phyloP scores from a whole-genome alignment of 345 rosid species.

The Citrus glauca region DNA sequence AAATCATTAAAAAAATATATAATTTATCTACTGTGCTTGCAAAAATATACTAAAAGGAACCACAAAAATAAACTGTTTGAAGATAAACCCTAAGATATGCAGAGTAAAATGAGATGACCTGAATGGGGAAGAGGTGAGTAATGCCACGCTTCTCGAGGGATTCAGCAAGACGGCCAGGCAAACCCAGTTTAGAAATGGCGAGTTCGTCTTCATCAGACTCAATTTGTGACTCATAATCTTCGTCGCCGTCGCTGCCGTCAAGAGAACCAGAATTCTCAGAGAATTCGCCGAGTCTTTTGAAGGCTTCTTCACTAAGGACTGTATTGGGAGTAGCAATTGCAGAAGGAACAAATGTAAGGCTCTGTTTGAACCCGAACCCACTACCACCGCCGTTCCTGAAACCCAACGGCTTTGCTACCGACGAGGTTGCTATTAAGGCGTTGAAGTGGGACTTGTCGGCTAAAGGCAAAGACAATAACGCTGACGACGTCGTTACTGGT shows the following conservation, averaged over 20 bases:
- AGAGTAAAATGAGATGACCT: conserved; percentile 33
- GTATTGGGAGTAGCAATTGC: conserved; percentile 80
- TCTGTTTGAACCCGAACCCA: conserved; percentile 13
- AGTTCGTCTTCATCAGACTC: conserved; percentile 50
- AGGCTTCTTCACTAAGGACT: conserved; percentile 85
- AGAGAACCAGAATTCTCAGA: conserved; percentile 21
- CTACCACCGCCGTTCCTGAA: conserved; percentile 6
- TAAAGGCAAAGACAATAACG: conserved; percentile 16
- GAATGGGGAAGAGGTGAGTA: conserved; percentile 91
- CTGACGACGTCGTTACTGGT: neutral
- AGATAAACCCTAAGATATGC: neutral
- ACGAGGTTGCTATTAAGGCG: conserved; percentile 18
- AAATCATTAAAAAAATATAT: too few species aligned
- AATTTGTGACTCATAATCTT: conserved; percentile 13
- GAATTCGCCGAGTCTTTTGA: conserved; percentile 56
- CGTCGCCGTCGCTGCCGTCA: conserved; percentile 17
- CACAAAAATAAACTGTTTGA: neutral
- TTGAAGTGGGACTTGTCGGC: conserved; percentile 35
- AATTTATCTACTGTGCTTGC: neutral
- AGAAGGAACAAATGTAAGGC: conserved; percentile 39
- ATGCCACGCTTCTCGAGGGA: conserved; percentile 80
- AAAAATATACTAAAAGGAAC: neutral
- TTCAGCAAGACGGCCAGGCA: conserved; percentile 74
- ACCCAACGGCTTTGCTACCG: conserved; percentile 10
- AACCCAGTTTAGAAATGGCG: conserved; percentile 57